Evolutionary conservation across 345 rosid genomes (phyloP), one percentile per base, ranked within the genome.

Genomic region (Toxicodendron radicans): DNA sequence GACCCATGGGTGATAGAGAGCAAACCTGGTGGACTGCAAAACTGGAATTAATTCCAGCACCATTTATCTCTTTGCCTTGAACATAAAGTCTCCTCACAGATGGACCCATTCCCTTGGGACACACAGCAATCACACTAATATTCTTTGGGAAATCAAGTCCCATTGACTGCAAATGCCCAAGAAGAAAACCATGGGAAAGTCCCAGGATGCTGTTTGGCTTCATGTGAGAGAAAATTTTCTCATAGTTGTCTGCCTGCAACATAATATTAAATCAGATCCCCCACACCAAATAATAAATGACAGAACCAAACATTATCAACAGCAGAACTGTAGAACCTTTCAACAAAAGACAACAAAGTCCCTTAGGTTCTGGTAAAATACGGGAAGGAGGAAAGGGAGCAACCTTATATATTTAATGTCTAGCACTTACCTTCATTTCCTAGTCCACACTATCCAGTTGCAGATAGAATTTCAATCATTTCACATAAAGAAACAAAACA

Each of bases 191-290:
- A 70, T 94, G 98, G 69, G 98, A 94, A 78, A 94, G 90, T 67
- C 98, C 97, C 0, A 94, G 98, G 52, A 94, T 92, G 85, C 97
- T 90, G 80, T 92, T 94, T 74, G 97, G 97, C 73, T 90, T 94
- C 98, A 94, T 89, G 87, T 86, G 87, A 48, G 97, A 88, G 82
- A 92, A 87, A 53, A 92, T 58, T 75, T 92, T 88, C 75, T 89
- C 98, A 76, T 88, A 88, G 79, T 87, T 92, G 77, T 94, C 97
- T 9, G 96, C 97, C 98, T 94, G 88, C 57, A 82, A 73, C 53
- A 73, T 48, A 52, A 58, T 45, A 41, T 20, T 73, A 18, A 45
- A 45, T 67, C 57, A 73, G 51, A 62, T 16, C 38, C 76, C 21
- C 41, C 21, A 16, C 66, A 65, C 53, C 4, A 41, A 66, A 12